These are phyloP conservation scores for Neopestalotiopsis sp. DNA, from an alignment of 2,329 filamentous ascomycete species.

Conservation along the genomic window DNA sequence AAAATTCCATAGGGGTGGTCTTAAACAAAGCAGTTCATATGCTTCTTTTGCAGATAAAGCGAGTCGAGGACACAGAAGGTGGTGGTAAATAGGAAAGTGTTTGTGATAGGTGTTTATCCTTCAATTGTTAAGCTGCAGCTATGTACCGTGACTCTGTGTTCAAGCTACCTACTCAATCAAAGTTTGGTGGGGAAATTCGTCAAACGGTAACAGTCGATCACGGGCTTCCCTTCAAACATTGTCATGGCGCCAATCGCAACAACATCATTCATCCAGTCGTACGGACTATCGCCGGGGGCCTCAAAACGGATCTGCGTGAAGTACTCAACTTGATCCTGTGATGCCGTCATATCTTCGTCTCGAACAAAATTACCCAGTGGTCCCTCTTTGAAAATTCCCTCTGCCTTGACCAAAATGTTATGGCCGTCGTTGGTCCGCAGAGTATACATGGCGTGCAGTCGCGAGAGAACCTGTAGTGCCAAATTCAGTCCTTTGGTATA, in stretches of 20 bases:
- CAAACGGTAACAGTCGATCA: constrained; percentile 30
- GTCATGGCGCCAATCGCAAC: constrained; percentile 28
- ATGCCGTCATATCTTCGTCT: constrained; percentile 9
- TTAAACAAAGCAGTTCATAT: too few relatives aligned
- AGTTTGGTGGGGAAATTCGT: constrained; percentile 29
- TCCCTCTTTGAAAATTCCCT: constrained; percentile 19
- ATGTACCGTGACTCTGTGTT: too few relatives aligned
- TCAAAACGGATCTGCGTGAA: constrained; percentile 30
- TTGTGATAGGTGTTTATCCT: too few relatives aligned
- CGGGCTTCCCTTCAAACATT: constrained; percentile 27
- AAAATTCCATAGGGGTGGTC: neutral
- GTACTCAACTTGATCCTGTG: constrained; percentile 30
- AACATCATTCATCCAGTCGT: constrained; percentile 29
- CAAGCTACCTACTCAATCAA: neutral
- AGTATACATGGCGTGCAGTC: constrained; percentile 28
- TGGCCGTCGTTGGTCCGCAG: constrained; percentile 27
- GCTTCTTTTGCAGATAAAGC: too few relatives aligned
- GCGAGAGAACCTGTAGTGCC: constrained; percentile 15
- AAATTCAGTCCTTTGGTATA: too few relatives aligned
- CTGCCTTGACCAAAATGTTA: constrained; percentile 27
- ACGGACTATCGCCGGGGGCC: constrained; percentile 25
- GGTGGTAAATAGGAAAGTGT: too few relatives aligned
- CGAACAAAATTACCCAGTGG: neutral
- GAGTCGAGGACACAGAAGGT: too few relatives aligned
- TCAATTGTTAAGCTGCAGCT: too few relatives aligned